A percentile compares a stretch with the other conserved stretches of the same genome.
phyloP scores from a whole-genome alignment of 179 eudicot species.

The Spergularia azorica region DNA sequence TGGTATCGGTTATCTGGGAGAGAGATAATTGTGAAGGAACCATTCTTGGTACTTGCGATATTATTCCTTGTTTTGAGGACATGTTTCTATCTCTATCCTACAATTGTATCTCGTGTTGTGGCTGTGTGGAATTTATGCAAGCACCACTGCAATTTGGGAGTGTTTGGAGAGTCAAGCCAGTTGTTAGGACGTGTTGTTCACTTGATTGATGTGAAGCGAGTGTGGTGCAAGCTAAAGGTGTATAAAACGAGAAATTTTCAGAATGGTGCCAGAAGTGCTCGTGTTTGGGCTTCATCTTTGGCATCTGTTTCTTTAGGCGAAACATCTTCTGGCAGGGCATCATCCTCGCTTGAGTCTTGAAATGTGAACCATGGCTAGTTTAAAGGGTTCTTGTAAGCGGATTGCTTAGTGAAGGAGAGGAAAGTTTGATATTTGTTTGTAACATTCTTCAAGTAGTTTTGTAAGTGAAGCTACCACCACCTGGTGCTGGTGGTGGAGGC shows the following conservation, averaged over 20 bases:
- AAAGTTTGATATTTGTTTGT: background rate
- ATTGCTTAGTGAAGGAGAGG: background rate
- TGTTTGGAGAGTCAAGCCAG: slow-evolving; percentile 44
- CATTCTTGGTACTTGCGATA: slow-evolving; percentile 36
- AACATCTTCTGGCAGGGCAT: slow-evolving; percentile 40
- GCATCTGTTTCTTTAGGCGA: slow-evolving; percentile 55
- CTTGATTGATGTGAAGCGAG: slow-evolving; percentile 36
- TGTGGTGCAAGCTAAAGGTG: slow-evolving; percentile 41
- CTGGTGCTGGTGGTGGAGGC: background rate
- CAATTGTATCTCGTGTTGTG: slow-evolving; percentile 23
- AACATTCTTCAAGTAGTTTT: slow-evolving; percentile 10
- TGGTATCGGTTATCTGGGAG: slow-evolving; percentile 36
- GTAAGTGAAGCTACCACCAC: slow-evolving; percentile 15
- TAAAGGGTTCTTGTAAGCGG: background rate
- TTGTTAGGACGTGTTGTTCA: slow-evolving; percentile 40
- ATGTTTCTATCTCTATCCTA: slow-evolving; percentile 37
- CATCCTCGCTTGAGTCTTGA: slow-evolving; percentile 5
- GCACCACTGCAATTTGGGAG: slow-evolving; percentile 35
- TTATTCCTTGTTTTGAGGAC: slow-evolving; percentile 39
- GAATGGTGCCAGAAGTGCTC: slow-evolving; percentile 42
- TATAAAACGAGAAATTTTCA: slow-evolving; percentile 45
- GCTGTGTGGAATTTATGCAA: slow-evolving; percentile 38
- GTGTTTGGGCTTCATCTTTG: slow-evolving; percentile 55
- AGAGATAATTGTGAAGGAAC: slow-evolving; percentile 40
- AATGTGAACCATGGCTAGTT: too few species aligned